Base-by-base conservation (phyloP, 208 protist genomes). In the Leishmania tropica region DNA sequence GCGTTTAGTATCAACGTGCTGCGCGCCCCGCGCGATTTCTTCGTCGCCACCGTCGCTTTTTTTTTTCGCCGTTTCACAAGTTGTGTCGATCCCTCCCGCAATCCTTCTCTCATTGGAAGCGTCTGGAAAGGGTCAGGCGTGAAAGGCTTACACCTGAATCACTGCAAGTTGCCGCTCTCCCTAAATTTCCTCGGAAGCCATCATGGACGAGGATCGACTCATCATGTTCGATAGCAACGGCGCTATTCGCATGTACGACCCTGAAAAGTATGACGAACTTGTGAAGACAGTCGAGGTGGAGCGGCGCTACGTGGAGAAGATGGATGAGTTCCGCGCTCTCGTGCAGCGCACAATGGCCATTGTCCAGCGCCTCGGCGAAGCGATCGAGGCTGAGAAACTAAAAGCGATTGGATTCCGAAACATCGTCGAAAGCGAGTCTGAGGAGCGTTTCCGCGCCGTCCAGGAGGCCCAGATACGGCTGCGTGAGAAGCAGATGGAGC, bases 201-300 rank as follows among this genome's bases (percentile, higher is more conserved):
- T 80, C 4, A 95, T 95, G 93, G 94, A 95, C 67, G 93, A 96
- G 53, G 94, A 97, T 81, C 90, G 93, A 81, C 77, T 96, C 56
- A 89, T 97, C 60, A 96, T 96, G 92, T 98, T 98, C 83, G 94
- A 97, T 90, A 89, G 88, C 84, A 92, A 95, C 73, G 92, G 93
- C 24, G 92, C 92, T 75, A 96, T 97, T 79, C 92, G 93, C 75
- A 96, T 98, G 90, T 98, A 98, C 86, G 92, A 94, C 81, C 95
- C 95, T 5, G 93, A 98, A 42, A 97, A 96, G 85, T 98, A 92
- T 78, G 93, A 98, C 67, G 86, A 98, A 78, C 83, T 96, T 28
- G 71, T 96, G 31, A 95, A 94, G 72, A 82, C 91, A 0, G 89
- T 96, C n/a, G 93, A 95, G 54, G 84, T 89, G 21, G 88, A 94